phyloP scores from a whole-genome alignment of 768 basidiomycete species.

The Trichaptum fuscoviolaceum region DNA sequence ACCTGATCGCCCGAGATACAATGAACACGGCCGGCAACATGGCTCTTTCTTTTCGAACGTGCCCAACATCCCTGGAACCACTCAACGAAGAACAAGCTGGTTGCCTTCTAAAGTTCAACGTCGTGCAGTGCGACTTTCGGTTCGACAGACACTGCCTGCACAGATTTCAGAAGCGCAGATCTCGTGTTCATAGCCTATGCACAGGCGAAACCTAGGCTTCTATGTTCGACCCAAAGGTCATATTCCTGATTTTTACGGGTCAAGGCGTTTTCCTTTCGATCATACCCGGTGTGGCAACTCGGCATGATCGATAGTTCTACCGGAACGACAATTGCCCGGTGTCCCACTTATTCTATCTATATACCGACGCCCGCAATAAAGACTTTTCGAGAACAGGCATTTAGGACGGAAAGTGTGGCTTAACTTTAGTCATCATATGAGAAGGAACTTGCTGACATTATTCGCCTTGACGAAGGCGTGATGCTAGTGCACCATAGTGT shows the following conservation, averaged over 20 bases:
- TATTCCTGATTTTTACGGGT: no score
- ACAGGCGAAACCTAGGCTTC: no score
- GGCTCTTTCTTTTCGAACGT: background rate
- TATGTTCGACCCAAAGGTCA: no score
- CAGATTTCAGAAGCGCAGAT: no score
- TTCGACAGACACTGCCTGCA: no score
- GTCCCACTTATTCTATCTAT: no score
- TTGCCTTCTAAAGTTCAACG: background rate
- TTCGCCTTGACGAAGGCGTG: background rate
- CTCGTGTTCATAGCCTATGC: no score
- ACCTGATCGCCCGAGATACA: background rate
- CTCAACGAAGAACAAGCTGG: background rate
- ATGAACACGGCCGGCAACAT: background rate
- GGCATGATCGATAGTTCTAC: no score
- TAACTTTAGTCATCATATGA: background rate
- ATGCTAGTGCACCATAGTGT: background rate
- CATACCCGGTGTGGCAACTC: no score
- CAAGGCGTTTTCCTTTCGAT: no score
- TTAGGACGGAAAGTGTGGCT: background rate
- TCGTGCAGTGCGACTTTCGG: background rate
- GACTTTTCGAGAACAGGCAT: background rate
- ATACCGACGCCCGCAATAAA: background rate
- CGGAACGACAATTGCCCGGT: no score
- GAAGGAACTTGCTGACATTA: background rate
- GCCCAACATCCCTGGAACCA: no score